A percentile compares a stretch with the other conserved stretches of the same genome.
Evolutionary conservation across 2,329 filamentous ascomycete genomes (phyloP).

Genomic region (Fusarium oxysporum): DNA sequence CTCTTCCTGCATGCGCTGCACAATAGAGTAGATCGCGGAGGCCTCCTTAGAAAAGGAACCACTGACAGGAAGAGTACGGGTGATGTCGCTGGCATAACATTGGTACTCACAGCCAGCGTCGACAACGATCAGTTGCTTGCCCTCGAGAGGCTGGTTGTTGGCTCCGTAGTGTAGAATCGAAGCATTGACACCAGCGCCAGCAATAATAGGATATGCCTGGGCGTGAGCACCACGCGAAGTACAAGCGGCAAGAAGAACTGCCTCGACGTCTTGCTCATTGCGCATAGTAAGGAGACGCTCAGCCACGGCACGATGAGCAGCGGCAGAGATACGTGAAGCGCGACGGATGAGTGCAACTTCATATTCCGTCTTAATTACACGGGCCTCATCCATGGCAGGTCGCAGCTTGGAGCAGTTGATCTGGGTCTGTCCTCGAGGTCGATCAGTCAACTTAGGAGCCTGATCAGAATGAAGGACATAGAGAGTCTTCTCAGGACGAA

Average conservation of each 20-base stretch:
- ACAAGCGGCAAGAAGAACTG: slow-evolving; percentile 78
- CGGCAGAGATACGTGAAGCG: slow-evolving; percentile 82
- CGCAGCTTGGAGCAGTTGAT: slow-evolving; percentile 67
- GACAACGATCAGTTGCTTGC: slow-evolving; percentile 80
- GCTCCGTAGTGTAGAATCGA: slow-evolving; percentile 87
- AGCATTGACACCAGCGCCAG: slow-evolving; percentile 84
- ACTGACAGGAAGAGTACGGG: slow-evolving; percentile 83
- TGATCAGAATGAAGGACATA: slow-evolving; percentile 63
- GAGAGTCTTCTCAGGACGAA: slow-evolving; percentile 55
- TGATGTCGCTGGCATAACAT: slow-evolving; percentile 91
- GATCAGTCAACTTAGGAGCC: slow-evolving; percentile 51
- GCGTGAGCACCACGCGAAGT: slow-evolving; percentile 77
- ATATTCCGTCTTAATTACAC: slow-evolving; percentile 86
- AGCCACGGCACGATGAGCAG: slow-evolving; percentile 81
- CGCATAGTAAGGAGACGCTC: slow-evolving; percentile 69
- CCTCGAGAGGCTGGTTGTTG: slow-evolving; percentile 78
- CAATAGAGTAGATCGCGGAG: slow-evolving; percentile 79
- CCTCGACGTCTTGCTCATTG: slow-evolving; percentile 88
- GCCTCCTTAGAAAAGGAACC: slow-evolving; percentile 77
- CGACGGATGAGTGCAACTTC: slow-evolving; percentile 85
- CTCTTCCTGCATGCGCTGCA: slow-evolving; percentile 82
- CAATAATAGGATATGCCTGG: slow-evolving; percentile 91
- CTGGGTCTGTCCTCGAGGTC: slow-evolving; percentile 50
- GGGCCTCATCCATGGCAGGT: slow-evolving; percentile 80
- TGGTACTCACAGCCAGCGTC: slow-evolving; percentile 90